phyloP scores from a whole-genome alignment of 306 rosid species.

The Gastrolobium bilobum region DNA sequence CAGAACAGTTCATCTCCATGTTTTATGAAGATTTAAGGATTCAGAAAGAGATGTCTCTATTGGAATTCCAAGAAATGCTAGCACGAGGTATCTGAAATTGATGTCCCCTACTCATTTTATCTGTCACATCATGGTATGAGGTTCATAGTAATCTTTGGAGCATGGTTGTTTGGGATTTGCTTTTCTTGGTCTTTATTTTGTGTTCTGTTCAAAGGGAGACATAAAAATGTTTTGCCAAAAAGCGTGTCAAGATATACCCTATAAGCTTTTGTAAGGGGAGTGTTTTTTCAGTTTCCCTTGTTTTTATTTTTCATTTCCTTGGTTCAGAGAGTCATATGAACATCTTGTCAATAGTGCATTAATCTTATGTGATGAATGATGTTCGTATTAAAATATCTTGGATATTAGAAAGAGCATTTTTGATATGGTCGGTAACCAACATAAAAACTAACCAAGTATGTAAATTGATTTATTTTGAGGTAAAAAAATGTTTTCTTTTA shows the following conservation, averaged over 20 bases:
- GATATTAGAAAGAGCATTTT: neutral
- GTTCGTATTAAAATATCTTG: constrained; percentile 32
- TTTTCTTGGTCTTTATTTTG: constrained; percentile 11
- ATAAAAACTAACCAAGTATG: no score
- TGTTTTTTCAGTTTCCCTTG: constrained; percentile 6
- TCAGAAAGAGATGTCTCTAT: constrained; percentile 54
- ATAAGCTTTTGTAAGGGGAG: neutral
- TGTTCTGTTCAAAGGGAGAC: neutral
- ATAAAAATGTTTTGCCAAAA: neutral
- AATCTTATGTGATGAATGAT: neutral
- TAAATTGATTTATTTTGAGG: no score
- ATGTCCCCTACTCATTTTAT: neutral
- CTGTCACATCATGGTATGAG: neutral
- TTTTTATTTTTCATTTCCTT: constrained; percentile 32
- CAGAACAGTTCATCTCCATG: constrained; percentile 75
- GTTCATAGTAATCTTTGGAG: neutral
- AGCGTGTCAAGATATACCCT: neutral
- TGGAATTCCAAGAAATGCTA: constrained; percentile 52
- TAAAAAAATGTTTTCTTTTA: no score
- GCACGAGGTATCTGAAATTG: constrained; percentile 40
- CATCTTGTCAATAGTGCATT: constrained; percentile 21
- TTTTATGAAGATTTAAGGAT: constrained; percentile 54
- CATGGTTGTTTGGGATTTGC: constrained; percentile 28
- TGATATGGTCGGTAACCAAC: neutral
- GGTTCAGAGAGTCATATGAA: neutral